Conservation (phyloP, 805 yeast genomes). For the Lachancea quebecensis region DNA sequence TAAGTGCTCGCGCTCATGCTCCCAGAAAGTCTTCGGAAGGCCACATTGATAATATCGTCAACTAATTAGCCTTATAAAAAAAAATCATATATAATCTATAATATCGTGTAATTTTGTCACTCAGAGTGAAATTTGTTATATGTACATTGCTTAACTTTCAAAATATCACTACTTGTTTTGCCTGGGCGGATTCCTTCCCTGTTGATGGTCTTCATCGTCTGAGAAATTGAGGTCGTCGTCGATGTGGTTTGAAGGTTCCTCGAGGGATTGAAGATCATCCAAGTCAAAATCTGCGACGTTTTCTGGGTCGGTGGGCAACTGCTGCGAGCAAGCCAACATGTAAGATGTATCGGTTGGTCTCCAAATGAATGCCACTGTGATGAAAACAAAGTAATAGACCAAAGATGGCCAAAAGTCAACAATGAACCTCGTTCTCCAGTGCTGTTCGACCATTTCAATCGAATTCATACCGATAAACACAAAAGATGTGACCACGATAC, state of each 20-base stretch:
- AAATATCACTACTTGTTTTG: not conserved
- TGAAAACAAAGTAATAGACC: conserved; percentile 76
- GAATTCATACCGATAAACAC: conserved; percentile 67
- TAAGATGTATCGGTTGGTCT: conserved; percentile 95
- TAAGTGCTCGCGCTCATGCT: conserved; percentile 34
- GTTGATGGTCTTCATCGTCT: conserved; percentile 21
- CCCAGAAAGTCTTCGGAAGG: not conserved
- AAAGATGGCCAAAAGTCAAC: conserved; percentile 94
- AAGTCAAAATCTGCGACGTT: conserved; percentile 62
- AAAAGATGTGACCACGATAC: conserved; percentile 63
- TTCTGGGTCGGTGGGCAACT: conserved; percentile 74
- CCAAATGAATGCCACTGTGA: conserved; percentile 86
- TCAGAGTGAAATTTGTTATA: not conserved
- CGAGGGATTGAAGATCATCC: conserved; percentile 44
- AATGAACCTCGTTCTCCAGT: conserved; percentile 87
- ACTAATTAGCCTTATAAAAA: not conserved
- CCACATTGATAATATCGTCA: conserved; percentile 4
- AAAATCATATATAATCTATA: too few species aligned
- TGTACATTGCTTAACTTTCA: not conserved
- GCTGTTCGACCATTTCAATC: conserved; percentile 69
- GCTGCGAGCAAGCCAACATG: conserved; percentile 90
- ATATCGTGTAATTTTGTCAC: too few species aligned
- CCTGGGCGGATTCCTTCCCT: not conserved
- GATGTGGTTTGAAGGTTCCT: conserved; percentile 22
- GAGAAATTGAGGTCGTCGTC: conserved; percentile 28